phyloP scores from a whole-genome alignment of 1,284 basidiomycete genomes.

The Lignosus rhinocerotis region DNA sequence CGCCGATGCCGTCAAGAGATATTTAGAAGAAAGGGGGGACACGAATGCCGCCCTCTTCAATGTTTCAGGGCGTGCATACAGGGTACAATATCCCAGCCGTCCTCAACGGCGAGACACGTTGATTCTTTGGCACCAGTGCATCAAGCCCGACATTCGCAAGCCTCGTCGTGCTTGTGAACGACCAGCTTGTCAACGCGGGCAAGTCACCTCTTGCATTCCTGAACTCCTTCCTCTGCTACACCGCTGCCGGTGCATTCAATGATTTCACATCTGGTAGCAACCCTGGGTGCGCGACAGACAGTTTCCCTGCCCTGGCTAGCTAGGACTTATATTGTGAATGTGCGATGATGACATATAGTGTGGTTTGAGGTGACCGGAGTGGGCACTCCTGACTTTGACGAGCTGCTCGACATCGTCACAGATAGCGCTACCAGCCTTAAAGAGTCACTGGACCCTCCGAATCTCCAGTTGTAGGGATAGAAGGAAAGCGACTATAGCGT shows the following conservation, averaged over 20 bases:
- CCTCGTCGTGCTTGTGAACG: conserved; percentile 59
- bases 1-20: conserved; percentile 35
- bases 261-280: conserved; percentile 27
- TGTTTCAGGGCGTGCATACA: conserved; percentile 21
- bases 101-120: conserved; percentile 43
- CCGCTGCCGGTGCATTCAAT: too few species aligned
- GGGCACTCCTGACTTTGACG: conserved; percentile 61
- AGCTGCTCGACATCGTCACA: conserved; percentile 37
- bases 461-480: not conserved
- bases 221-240: too few species aligned
- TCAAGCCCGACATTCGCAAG: conserved; percentile 51
- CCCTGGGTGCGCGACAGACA: conserved; percentile 35
- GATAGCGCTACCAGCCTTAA: too few species aligned
- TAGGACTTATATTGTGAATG: conserved; percentile 31
- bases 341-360: not conserved
- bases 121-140: conserved; percentile 44
- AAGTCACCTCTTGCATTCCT: conserved; percentile 58
- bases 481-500: too few species aligned
- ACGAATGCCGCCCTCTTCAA: conserved; percentile 2
- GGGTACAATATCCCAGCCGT: conserved; percentile 56
- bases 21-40: conserved; percentile 49
- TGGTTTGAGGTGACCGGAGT: conserved; percentile 53
- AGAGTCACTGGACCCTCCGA: not conserved
- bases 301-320: conserved; percentile 35
- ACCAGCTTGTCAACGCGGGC: conserved; percentile 52